These are phyloP conservation scores for Intubia oerlemansii DNA, from an alignment of 2,329 filamentous ascomycete genomes.

Conservation along the genomic window DNA sequence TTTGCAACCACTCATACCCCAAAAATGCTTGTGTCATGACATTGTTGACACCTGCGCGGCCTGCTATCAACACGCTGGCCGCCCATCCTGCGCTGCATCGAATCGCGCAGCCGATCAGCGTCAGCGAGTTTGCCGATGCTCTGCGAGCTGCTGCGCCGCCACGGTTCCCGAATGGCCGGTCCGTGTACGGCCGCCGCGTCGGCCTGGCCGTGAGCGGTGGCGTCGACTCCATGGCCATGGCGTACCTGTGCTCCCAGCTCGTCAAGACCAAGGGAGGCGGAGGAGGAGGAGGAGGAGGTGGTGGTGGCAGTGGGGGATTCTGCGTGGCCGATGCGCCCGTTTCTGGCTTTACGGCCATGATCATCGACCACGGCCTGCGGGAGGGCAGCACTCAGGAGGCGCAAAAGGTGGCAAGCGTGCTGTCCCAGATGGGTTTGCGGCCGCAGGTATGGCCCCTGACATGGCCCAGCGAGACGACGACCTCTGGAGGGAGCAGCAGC, in stretches of 20 bases:
- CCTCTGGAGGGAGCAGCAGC: slow-evolving; percentile 12
- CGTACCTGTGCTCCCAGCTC: slow-evolving; percentile 41
- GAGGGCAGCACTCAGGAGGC: slow-evolving; percentile 31
- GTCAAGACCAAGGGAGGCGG: not conserved
- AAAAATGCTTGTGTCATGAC: too few species aligned
- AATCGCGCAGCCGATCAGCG: slow-evolving; percentile 17
- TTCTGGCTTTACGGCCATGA: slow-evolving; percentile 19
- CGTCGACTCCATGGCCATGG: slow-evolving; percentile 94
- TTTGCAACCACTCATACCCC: too few species aligned
- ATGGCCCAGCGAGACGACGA: slow-evolving; percentile 9
- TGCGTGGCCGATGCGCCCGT: slow-evolving; percentile 25
- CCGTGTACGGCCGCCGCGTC: slow-evolving; percentile 16
- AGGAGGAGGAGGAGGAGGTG: slow-evolving; percentile 21
- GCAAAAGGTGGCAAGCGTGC: slow-evolving; percentile 17
- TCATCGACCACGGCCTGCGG: slow-evolving; percentile 38
- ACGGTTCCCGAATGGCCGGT: slow-evolving; percentile 22
- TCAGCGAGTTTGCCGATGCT: slow-evolving; percentile 24
- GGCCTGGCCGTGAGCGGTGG: slow-evolving; percentile 74
- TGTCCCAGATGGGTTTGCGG: slow-evolving; percentile 15
- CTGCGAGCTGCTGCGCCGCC: slow-evolving; percentile 26
- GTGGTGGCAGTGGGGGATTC: slow-evolving; percentile 11
- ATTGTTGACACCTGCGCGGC: too few species aligned
- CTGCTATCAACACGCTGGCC: too few species aligned
- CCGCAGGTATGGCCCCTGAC: slow-evolving; percentile 17
- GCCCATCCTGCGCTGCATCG: slow-evolving; percentile 16